Evolutionary conservation across 345 rosid species (phyloP).

Genomic region (Hibiscus syriacus): DNA sequence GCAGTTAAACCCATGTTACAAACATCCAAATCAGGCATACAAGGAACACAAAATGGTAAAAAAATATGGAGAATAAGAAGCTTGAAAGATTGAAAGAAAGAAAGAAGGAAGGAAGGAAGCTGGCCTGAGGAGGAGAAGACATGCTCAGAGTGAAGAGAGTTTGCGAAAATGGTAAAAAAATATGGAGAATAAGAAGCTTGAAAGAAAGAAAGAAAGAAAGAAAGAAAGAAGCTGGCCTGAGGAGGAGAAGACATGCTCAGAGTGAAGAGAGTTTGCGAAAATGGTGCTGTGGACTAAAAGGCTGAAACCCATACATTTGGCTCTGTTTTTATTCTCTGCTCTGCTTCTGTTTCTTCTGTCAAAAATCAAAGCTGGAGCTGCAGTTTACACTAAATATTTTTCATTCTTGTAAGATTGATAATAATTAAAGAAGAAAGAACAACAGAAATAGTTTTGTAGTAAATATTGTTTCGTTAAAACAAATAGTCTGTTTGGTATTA

Average conservation of each 20-base stretch:
- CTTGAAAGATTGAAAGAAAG: too few relatives aligned
- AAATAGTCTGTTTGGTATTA: too few relatives aligned
- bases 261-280: slow-evolving; percentile 7
- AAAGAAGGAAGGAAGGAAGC: too few relatives aligned
- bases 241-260: slow-evolving; percentile 7
- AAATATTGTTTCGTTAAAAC: too few relatives aligned
- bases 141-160: slow-evolving; percentile 3
- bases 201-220: too few relatives aligned
- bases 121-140: slow-evolving; percentile 11
- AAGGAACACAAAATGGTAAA: not conserved
- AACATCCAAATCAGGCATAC: slow-evolving; percentile 12
- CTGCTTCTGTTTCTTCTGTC: slow-evolving; percentile 11
- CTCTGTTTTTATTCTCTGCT: not conserved
- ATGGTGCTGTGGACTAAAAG: slow-evolving; percentile 1
- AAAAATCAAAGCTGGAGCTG: slow-evolving; percentile 39
- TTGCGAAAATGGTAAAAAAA: too few relatives aligned
- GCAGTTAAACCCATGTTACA: slow-evolving; percentile 12
- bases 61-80: not conserved
- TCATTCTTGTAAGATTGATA: too few relatives aligned
- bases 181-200: too few relatives aligned
- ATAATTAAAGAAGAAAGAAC: too few relatives aligned
- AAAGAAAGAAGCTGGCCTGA: too few relatives aligned
- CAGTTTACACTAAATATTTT: too few relatives aligned
- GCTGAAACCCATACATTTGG: slow-evolving; percentile 23
- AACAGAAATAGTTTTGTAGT: too few relatives aligned